These are phyloP conservation scores for Mycena capillaripes DNA, from an alignment of 768 basidiomycete species.

Conservation along the genomic window DNA sequence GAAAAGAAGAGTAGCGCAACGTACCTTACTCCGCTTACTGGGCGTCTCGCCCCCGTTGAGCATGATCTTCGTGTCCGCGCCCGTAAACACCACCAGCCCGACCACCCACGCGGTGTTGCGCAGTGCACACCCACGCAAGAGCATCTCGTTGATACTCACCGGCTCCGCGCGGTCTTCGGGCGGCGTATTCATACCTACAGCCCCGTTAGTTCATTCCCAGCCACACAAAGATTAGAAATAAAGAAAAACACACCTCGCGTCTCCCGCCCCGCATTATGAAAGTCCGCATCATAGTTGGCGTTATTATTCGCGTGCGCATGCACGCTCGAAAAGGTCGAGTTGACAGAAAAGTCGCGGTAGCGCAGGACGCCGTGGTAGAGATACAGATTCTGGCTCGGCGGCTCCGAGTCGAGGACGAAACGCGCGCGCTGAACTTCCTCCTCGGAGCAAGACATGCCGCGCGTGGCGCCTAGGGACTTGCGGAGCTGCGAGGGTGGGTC, in stretches of 20 bases:
- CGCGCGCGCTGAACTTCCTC: conserved; percentile 91
- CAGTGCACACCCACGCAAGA: conserved; percentile 91
- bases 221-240: no score
- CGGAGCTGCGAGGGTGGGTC: conserved; percentile 63
- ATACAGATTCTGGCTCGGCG: conserved; percentile 95
- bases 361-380: conserved; percentile 88
- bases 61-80: conserved; percentile 93
- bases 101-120: conserved; percentile 95
- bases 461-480: conserved; percentile 81
- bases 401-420: conserved; percentile 93
- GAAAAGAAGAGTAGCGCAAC: no score
- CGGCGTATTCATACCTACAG: no score
- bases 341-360: conserved; percentile 54
- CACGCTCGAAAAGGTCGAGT: conserved; percentile 28
- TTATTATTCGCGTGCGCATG: conserved; percentile 24
- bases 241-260: neutral
- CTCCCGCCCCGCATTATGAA: conserved; percentile 9
- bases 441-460: conserved; percentile 76
- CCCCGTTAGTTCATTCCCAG: no score
- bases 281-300: conserved; percentile 17
- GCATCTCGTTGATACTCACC: conserved; percentile 91
- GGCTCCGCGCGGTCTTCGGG: conserved; percentile 56
- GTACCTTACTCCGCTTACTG: conserved; percentile 88
- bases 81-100: conserved; percentile 94
- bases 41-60: conserved; percentile 94